Base-by-base conservation (phyloP, 2,329 filamentous ascomycete species). In the Aureobasidium sp. region DNA sequence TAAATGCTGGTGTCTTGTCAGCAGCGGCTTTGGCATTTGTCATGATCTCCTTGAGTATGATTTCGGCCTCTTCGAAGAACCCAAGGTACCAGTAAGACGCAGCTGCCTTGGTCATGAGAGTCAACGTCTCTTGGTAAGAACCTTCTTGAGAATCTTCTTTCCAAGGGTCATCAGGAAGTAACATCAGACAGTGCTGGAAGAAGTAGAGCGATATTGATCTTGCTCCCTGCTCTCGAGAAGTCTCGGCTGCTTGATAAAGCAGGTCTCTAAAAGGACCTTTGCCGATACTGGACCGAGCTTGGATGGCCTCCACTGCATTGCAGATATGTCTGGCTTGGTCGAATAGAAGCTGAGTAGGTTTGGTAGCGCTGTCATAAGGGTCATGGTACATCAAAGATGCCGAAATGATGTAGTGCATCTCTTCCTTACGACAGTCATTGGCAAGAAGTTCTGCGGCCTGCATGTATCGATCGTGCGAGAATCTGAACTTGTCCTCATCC, bases 351-450 rank as follows among this genome's bases (percentile, higher is more conserved):
- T 77, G 78, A 5, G 75, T 76, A 2, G 74, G 71, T 27, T 72
- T 67, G 29, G 82, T 81, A 55, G 81, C 81, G 1, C 83, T 79
- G 64, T 91, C 86, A 27, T 82, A 74, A 8, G 78, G 76, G 25
- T 77, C 84, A 68, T 91, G 87, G 67, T 89, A 88, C 72, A 92
- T 84, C 66, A 97, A 84, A 0, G 87, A 88, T 70, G 90, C 87
- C 0, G 90, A 88, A 68, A 97, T 90, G 49, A 91, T 85, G 68
- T 92, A 97, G 74, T 97, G 91, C 92, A 97, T 97, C 68, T 89
- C 88, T 22, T 83, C 79, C 25, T 83, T 77, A 61, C 88, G 85
- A 55, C 76, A 78, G 69, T 84, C 86, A 70, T 92, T 86, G 65
- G 83, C 84, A 57, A 96, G 77, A 5, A 84, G 82, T 9, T 85